Conservation (phyloP, 2,329 filamentous ascomycete species). For the Phoma sp. region DNA sequence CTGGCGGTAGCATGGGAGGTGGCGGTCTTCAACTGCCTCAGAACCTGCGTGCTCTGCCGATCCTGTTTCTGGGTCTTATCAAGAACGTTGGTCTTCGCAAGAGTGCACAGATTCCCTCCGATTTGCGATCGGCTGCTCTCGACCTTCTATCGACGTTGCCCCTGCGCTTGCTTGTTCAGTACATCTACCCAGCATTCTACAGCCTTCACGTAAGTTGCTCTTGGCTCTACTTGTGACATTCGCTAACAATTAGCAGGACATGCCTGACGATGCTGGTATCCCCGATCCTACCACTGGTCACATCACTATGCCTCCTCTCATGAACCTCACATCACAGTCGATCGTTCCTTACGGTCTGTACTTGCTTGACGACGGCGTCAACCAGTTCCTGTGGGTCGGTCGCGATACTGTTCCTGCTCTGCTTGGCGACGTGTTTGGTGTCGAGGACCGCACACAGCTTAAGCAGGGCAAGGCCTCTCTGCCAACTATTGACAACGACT, state of each 20-base stretch:
- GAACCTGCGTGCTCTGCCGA: constrained; percentile 86
- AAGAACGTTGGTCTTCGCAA: constrained; percentile 75
- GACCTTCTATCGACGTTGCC: constrained; percentile 94
- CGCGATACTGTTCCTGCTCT: constrained; percentile 91
- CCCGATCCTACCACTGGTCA: constrained; percentile 87
- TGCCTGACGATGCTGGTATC: constrained; percentile 91
- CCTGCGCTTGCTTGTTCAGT: constrained; percentile 87
- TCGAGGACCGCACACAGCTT: constrained; percentile 81
- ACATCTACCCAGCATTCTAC: constrained; percentile 67
- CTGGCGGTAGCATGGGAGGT: constrained; percentile 91
- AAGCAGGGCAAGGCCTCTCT: constrained; percentile 90
- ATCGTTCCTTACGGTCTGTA: constrained; percentile 92
- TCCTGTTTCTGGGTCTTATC: constrained; percentile 91
- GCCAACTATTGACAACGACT: constrained; percentile 91
- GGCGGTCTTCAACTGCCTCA: constrained; percentile 92
- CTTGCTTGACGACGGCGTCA: constrained; percentile 95
- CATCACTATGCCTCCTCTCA: constrained; percentile 81
- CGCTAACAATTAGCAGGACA: constrained; percentile 81
- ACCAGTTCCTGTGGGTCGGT: constrained; percentile 96
- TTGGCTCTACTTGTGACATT: background rate
- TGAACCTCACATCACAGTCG: constrained; percentile 88
- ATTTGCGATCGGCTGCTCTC: constrained; percentile 90
- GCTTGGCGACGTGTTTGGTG: constrained; percentile 86
- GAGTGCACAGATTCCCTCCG: constrained; percentile 54
- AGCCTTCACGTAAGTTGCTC: constrained; percentile 36